Evolutionary conservation across 768 basidiomycete genomes (phyloP).

Genomic region (Pulveroboletus sp.): DNA sequence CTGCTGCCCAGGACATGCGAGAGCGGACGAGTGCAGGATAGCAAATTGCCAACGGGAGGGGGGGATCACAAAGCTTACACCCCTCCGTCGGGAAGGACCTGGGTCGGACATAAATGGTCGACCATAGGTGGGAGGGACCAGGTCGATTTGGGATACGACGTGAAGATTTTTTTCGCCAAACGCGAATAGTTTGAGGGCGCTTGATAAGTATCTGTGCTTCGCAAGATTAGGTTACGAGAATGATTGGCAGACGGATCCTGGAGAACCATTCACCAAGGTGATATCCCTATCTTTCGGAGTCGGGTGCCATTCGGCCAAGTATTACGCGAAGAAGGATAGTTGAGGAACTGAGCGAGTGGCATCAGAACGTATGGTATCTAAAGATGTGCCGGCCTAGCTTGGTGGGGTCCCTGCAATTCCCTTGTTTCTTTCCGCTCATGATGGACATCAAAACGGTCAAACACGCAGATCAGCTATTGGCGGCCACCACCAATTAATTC

Average conservation of each 20-base stretch:
- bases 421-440: neutral
- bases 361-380: neutral
- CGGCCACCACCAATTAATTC: neutral
- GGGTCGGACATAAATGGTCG: slow-evolving; percentile 17
- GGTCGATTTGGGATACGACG: neutral
- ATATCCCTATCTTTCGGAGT: slow-evolving; percentile 17
- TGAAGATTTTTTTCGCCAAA: neutral
- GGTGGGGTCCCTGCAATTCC: neutral
- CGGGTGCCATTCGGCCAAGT: neutral
- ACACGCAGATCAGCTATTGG: neutral
- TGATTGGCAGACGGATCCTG: neutral
- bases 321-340: neutral
- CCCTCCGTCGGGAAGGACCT: neutral
- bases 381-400: neutral
- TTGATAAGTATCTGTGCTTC: slow-evolving; percentile 15
- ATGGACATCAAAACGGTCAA: neutral
- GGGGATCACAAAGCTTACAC: neutral
- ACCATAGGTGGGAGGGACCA: slow-evolving; percentile 1
- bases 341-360: neutral
- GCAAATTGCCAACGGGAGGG: neutral
- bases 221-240: slow-evolving; percentile 1
- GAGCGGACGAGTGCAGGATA: neutral
- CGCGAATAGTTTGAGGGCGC: neutral
- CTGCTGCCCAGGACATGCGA: slow-evolving; percentile 10
- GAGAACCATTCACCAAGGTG: slow-evolving; percentile 4